Evolutionary conservation across 2,329 filamentous ascomycete genomes (phyloP).

Genomic region (Dothidotthia symphoricarpi): DNA sequence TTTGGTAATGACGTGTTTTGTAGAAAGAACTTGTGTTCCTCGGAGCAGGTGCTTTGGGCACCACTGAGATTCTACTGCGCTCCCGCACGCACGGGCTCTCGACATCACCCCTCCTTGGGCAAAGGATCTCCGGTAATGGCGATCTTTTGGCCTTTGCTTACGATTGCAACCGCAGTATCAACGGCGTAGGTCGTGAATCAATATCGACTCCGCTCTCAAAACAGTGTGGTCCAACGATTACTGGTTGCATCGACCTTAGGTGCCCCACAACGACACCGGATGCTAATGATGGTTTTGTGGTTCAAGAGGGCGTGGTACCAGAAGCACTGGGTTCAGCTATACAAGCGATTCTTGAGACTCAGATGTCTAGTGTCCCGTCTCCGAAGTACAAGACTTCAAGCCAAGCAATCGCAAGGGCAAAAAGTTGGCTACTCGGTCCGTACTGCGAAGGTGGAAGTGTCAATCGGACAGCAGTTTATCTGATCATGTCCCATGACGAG

Average conservation of each 20-base stretch:
- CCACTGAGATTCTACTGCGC: conserved; percentile 56
- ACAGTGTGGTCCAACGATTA: no score
- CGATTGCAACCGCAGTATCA: conserved; percentile 58
- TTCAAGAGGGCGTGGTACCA: conserved; percentile 63
- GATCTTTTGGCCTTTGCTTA: conserved; percentile 66
- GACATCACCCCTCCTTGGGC: conserved; percentile 54
- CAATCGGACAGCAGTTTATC: conserved; percentile 61
- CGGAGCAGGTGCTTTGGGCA: conserved; percentile 63
- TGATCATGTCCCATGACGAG: conserved; percentile 67
- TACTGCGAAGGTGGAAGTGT: conserved; percentile 58
- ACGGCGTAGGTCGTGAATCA: no score
- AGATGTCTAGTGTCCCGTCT: conserved; percentile 50
- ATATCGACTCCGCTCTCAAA: no score
- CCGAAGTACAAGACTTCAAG: no score
- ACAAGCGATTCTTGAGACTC: conserved; percentile 59
- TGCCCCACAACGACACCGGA: conserved; percentile 45
- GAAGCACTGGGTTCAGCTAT: conserved; percentile 57
- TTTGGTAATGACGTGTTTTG: background rate
- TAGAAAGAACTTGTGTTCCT: conserved; percentile 62
- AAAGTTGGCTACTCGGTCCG: conserved; percentile 62
- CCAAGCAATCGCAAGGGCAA: conserved; percentile 51
- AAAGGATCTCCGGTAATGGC: conserved; percentile 60
- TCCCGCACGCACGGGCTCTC: conserved; percentile 50
- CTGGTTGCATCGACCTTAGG: no score
- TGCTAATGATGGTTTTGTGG: conserved; percentile 61